Conservation (phyloP, 2,329 filamentous ascomycete genomes). For the Stemphylium lycopersici region DNA sequence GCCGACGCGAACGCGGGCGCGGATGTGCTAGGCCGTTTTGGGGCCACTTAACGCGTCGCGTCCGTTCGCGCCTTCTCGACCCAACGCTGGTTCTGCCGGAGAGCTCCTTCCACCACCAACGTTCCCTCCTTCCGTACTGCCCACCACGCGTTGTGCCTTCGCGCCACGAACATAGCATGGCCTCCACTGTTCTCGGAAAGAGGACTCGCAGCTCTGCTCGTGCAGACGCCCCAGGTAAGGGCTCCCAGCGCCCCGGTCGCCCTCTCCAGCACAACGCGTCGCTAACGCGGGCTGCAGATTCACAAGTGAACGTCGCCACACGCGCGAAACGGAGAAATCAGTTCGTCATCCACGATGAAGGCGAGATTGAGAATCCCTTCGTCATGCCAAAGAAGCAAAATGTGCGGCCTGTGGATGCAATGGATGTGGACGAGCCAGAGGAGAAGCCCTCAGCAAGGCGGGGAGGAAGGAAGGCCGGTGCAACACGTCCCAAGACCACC, state of each 20-base stretch:
- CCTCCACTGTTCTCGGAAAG: slow-evolving; percentile 48
- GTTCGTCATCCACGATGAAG: slow-evolving; percentile 60
- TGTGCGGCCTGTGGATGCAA: slow-evolving; percentile 49
- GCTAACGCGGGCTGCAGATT: slow-evolving; percentile 35
- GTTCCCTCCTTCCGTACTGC: slow-evolving; percentile 27
- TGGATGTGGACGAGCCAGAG: slow-evolving; percentile 54
- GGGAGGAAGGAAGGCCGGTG: slow-evolving; percentile 35
- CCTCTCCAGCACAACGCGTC: slow-evolving; percentile 25
- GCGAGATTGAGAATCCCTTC: slow-evolving; percentile 72
- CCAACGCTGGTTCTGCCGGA: neutral
- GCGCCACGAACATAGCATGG: slow-evolving; percentile 32
- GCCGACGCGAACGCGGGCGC: neutral
- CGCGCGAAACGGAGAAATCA: slow-evolving; percentile 53
- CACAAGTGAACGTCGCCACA: slow-evolving; percentile 34
- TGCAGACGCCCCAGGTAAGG: slow-evolving; percentile 36
- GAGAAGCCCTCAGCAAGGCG: slow-evolving; percentile 46
- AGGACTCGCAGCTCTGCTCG: slow-evolving; percentile 43
- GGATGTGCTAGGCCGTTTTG: slow-evolving; percentile 7
- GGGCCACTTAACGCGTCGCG: slow-evolving; percentile 24
- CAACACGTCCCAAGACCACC: slow-evolving; percentile 57
- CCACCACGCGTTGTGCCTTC: slow-evolving; percentile 31
- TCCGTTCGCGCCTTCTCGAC: slow-evolving; percentile 9
- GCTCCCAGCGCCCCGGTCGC: slow-evolving; percentile 11
- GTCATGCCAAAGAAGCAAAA: slow-evolving; percentile 45
- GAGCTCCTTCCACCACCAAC: slow-evolving; percentile 20